Percentiles rank a stretch among this genome's conserved stretches.
These are phyloP conservation scores for Colletotrichum destructivum DNA, from an alignment of 2,329 filamentous ascomycete species.

Conservation along the genomic window DNA sequence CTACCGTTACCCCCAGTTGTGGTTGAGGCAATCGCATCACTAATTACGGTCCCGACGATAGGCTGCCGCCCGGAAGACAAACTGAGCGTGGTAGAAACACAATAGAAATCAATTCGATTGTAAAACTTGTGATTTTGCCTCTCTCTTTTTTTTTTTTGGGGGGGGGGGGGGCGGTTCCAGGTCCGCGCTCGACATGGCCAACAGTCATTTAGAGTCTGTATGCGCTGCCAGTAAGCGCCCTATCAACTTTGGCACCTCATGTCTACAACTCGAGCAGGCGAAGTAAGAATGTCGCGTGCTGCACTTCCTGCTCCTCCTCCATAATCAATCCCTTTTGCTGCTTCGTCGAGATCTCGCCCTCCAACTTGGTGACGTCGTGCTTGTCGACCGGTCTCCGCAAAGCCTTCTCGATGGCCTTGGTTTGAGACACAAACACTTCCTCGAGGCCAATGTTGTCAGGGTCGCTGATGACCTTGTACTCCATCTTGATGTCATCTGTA, in stretches of 20 bases:
- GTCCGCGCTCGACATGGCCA: not conserved
- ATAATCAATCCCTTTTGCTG: slow-evolving; percentile 68
- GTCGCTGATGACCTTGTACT: slow-evolving; percentile 86
- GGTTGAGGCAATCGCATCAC: slow-evolving; percentile 6
- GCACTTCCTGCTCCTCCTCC: slow-evolving; percentile 89
- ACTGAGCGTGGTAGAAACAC: slow-evolving; percentile 7
- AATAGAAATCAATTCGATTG: not conserved
- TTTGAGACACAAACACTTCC: slow-evolving; percentile 73
- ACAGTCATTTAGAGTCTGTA: not conserved
- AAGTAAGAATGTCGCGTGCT: slow-evolving; percentile 85
- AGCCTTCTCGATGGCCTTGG: slow-evolving; percentile 61
- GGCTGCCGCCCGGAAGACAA: slow-evolving; percentile 37
- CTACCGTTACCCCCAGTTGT: not conserved
- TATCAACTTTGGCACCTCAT: not conserved
- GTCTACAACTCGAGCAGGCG: slow-evolving; percentile 79
- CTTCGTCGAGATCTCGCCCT: slow-evolving; percentile 37
- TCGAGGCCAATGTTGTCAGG: slow-evolving; percentile 82
- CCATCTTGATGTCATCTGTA: slow-evolving; percentile 96
- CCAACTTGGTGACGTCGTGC: slow-evolving; percentile 46
- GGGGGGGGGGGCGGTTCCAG: no score
- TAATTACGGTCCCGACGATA: slow-evolving; percentile 9
- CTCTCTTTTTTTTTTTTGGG: no score
- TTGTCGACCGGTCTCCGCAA: slow-evolving; percentile 81
- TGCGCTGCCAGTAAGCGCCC: not conserved
- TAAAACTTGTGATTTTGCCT: not conserved